These are phyloP conservation scores for Strobilomyces dryophilus DNA, from an alignment of 768 basidiomycete species.

Conservation along the genomic window DNA sequence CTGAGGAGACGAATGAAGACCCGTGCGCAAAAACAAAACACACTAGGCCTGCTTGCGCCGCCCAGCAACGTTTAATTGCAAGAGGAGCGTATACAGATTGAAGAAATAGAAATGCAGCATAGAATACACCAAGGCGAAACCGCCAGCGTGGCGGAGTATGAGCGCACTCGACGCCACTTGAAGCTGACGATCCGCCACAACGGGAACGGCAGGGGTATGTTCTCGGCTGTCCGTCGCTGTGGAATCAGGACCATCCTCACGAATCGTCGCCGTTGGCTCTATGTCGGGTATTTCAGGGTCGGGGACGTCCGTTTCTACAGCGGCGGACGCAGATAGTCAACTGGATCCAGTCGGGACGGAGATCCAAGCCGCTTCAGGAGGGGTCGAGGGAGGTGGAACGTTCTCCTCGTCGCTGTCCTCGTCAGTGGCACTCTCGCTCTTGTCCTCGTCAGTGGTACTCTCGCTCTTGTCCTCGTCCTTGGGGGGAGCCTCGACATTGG, in stretches of 20 bases:
- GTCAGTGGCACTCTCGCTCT: slow-evolving; percentile 32
- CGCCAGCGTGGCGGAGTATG: slow-evolving; percentile 32
- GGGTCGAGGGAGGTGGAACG: slow-evolving; percentile 29
- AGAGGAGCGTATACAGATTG: slow-evolving; percentile 40
- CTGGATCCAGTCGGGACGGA: slow-evolving; percentile 24
- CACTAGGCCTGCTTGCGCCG: slow-evolving; percentile 28
- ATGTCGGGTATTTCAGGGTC: slow-evolving; percentile 18
- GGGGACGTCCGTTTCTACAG: slow-evolving; percentile 15
- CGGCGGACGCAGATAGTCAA: slow-evolving; percentile 27
- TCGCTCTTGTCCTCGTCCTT: slow-evolving; percentile 32
- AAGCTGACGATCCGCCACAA: slow-evolving; percentile 21
- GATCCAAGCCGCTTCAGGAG: slow-evolving; percentile 30
- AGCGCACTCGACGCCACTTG: slow-evolving; percentile 23
- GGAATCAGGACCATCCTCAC: slow-evolving; percentile 18
- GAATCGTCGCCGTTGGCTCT: slow-evolving; percentile 23
- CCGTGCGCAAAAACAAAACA: not conserved
- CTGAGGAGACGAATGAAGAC: slow-evolving; percentile 6
- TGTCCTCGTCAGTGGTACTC: slow-evolving; percentile 32
- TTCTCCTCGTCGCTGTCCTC: slow-evolving; percentile 43
- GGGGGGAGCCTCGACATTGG: slow-evolving; percentile 7
- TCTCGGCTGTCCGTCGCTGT: slow-evolving; percentile 20
- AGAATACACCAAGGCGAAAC: slow-evolving; percentile 35
- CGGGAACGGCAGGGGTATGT: slow-evolving; percentile 17
- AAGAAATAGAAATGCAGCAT: slow-evolving; percentile 42
- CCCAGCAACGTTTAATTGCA: slow-evolving; percentile 32